phyloP scores from a whole-genome alignment of 2,329 filamentous ascomycete species.

The Harringtonia lauricola region DNA sequence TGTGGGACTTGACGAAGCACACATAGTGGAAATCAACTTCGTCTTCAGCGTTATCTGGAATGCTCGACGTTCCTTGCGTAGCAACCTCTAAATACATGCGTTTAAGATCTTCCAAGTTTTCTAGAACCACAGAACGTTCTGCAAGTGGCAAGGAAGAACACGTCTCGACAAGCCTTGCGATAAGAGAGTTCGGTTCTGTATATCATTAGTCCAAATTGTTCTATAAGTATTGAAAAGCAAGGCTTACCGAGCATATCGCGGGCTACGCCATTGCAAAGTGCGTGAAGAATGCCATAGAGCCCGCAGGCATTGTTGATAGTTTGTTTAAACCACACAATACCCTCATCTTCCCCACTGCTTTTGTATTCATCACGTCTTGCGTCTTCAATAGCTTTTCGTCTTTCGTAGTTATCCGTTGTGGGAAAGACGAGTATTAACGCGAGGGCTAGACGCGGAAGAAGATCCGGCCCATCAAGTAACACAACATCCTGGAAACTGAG shows the following conservation, averaged over 20 bases:
- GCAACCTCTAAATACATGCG: slow-evolving; percentile 53
- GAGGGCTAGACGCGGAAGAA: slow-evolving; percentile 55
- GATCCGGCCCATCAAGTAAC: slow-evolving; percentile 54
- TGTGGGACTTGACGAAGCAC: slow-evolving; percentile 50
- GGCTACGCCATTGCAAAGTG: slow-evolving; percentile 47
- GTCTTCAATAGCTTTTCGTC: slow-evolving; percentile 27
- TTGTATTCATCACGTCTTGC: slow-evolving; percentile 8
- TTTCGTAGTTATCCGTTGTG: slow-evolving; percentile 49
- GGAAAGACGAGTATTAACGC: slow-evolving; percentile 62
- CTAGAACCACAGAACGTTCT: slow-evolving; percentile 48
- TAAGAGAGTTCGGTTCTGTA: slow-evolving; percentile 1
- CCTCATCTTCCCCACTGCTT: slow-evolving; percentile 36
- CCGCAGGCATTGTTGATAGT: slow-evolving; percentile 65
- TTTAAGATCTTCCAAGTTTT: slow-evolving; percentile 53
- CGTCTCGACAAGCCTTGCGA: slow-evolving; percentile 45
- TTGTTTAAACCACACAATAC: slow-evolving; percentile 64
- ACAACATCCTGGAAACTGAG: slow-evolving; percentile 60
- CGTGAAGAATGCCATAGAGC: slow-evolving; percentile 56
- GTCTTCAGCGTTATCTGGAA: slow-evolving; percentile 47
- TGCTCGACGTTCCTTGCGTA: slow-evolving; percentile 46
- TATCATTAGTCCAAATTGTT: neutral
- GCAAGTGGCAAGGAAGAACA: slow-evolving; percentile 44
- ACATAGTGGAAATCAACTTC: slow-evolving; percentile 61
- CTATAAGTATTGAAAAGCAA: neutral
- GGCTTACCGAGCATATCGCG: slow-evolving; percentile 28